phyloP scores from a whole-genome alignment of 1,284 basidiomycete species.

The Sporisorium scitamineum region DNA sequence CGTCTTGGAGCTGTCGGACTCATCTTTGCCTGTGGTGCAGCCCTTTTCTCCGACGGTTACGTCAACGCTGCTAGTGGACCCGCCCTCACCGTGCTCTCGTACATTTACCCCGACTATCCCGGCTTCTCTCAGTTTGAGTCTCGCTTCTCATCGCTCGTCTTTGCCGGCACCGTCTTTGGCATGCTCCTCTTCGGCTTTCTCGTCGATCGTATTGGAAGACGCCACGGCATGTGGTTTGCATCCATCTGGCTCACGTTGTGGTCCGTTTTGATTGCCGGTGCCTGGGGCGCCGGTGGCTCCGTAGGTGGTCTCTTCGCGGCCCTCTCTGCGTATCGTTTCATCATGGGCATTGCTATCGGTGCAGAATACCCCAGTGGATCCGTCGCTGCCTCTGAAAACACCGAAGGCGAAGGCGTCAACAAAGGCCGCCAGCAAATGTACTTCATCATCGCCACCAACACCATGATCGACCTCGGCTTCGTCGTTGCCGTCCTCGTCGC shows the following conservation, averaged over 20 bases:
- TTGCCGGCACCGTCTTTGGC: constrained; percentile 77
- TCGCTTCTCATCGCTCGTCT: constrained; percentile 61
- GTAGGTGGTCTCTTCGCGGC: constrained; percentile 80
- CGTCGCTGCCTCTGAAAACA: constrained; percentile 90
- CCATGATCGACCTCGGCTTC: constrained; percentile 90
- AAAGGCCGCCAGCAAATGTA: constrained; percentile 85
- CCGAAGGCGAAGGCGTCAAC: constrained; percentile 78
- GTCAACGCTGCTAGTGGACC: constrained; percentile 57
- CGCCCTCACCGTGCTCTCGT: constrained; percentile 53
- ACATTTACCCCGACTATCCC: constrained; percentile 41
- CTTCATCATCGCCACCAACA: constrained; percentile 77
- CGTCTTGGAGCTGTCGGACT: constrained; percentile 37
- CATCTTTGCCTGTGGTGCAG: constrained; percentile 65
- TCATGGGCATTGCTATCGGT: constrained; percentile 73
- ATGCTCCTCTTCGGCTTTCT: constrained; percentile 70
- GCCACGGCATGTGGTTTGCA: constrained; percentile 81
- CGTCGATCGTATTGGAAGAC: constrained; percentile 87
- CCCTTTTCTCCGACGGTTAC: constrained; percentile 67
- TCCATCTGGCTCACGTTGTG: constrained; percentile 56
- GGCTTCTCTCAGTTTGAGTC: constrained; percentile 42
- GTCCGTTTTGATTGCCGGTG: constrained; percentile 78
- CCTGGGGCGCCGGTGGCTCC: constrained; percentile 81
- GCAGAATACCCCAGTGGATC: constrained; percentile 92
- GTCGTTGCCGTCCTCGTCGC: constrained; percentile 85
- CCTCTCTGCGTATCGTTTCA: constrained; percentile 78